These are phyloP conservation scores for Mucor mucedo DNA, from an alignment of 371 early-diverging fungal genomes.

Conservation along the genomic window DNA sequence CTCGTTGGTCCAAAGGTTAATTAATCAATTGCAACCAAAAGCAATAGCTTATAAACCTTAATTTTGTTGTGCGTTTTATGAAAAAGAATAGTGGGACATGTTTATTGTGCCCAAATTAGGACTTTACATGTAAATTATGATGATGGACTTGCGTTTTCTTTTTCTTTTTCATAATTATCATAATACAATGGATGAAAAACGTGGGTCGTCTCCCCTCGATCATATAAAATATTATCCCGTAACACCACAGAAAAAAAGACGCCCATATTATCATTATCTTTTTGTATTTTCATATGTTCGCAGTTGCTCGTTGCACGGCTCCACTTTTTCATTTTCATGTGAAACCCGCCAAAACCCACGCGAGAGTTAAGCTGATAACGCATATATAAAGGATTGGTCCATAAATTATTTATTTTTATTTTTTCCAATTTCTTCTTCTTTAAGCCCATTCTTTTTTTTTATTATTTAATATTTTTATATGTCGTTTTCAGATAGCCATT, in stretches of 20 bases:
- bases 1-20: neutral
- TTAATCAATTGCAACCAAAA: no score
- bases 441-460: conserved; percentile 1
- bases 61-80: neutral
- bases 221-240: neutral
- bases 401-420: neutral
- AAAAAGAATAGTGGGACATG: no score
- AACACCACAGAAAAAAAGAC: neutral
- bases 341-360: conserved; percentile 34
- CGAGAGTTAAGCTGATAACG: conserved; percentile 11
- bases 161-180: neutral
- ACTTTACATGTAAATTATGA: neutral
- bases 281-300: conserved; percentile 5
- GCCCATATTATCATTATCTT: no score
- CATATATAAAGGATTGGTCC: conserved; percentile 2
- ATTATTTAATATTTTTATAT: neutral
- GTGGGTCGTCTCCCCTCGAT: conserved; percentile 7
- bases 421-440: conserved; percentile 4
- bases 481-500: conserved; percentile 14
- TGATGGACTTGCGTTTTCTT: neutral
- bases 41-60: neutral
- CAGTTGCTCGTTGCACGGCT: neutral
- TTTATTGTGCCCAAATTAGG: neutral
- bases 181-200: conserved; percentile 2
- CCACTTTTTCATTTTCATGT: conserved; percentile 19